Percentiles rank a stretch among this genome's conserved stretches.
These are phyloP conservation scores for Saposhnikovia divaricata DNA, from an alignment of 129 eudicot genomes.

Conservation along the genomic window DNA sequence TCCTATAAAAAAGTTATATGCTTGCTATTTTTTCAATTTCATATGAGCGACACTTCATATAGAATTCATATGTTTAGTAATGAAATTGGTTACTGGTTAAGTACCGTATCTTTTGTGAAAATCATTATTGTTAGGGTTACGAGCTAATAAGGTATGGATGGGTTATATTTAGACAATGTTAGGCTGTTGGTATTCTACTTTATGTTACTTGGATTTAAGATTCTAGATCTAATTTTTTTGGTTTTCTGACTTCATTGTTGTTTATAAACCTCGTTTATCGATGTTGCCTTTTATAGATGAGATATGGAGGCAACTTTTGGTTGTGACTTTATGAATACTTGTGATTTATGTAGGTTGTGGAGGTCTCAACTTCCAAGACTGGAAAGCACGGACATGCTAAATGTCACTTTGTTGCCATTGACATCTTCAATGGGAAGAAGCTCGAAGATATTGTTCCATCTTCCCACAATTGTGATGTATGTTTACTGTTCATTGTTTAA, in stretches of 20 bases:
- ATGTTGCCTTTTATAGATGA: background rate
- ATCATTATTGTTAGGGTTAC: background rate
- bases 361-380: slow-evolving; percentile 46
- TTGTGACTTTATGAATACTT: background rate
- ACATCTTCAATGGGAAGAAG: slow-evolving; percentile 42
- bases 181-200: background rate
- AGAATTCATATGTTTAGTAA: background rate
- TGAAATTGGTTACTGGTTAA: background rate
- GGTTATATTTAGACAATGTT: background rate
- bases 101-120: background rate
- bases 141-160: background rate
- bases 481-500: background rate
- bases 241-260: background rate
- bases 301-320: background rate
- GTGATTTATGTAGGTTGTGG: slow-evolving; percentile 31
- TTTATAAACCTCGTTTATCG: background rate
- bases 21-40: too few species aligned
- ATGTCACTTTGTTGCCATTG: slow-evolving; percentile 50
- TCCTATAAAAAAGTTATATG: too few species aligned
- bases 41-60: too few species aligned
- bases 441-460: slow-evolving; percentile 50
- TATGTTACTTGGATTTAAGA: too few species aligned
- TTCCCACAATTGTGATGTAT: slow-evolving; percentile 50
- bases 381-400: slow-evolving; percentile 49
- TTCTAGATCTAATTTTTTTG: background rate